These are phyloP conservation scores for Hondaea fermentalgiana DNA, from an alignment of 108 stramenopile species.

Conservation along the genomic window DNA sequence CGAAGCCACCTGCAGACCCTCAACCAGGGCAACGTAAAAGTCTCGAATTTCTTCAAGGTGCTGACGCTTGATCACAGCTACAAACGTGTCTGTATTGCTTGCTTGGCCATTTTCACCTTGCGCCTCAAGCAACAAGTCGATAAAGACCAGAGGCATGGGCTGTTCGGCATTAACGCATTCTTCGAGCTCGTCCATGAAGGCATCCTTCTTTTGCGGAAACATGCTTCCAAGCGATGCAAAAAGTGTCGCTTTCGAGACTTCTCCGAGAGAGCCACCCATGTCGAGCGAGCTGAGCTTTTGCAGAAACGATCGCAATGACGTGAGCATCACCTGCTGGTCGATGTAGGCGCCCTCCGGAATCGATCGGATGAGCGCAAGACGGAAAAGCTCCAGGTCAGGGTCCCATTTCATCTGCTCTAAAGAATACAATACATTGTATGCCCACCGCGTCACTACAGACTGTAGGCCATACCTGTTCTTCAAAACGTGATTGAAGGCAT, in stretches of 20 bases:
- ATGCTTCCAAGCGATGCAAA: neutral
- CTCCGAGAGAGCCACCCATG: neutral
- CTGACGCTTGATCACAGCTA: neutral
- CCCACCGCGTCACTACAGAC: neutral
- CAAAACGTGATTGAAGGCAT: neutral
- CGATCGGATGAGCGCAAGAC: neutral
- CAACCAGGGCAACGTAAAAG: neutral
- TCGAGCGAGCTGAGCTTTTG: neutral
- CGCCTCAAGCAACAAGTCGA: neutral
- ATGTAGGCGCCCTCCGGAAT: neutral
- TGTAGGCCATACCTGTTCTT: neutral
- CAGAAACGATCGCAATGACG: neutral
- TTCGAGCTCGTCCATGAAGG: neutral
- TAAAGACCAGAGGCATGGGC: neutral
- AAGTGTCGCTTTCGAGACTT: neutral
- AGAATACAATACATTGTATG: neutral
- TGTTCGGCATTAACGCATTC: neutral
- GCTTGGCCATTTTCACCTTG: neutral
- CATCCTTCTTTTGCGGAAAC: neutral
- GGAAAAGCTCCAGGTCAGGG: neutral
- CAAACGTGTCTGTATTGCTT: neutral
- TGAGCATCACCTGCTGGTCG: neutral
- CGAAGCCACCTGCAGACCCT: neutral
- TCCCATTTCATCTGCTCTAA: neutral
- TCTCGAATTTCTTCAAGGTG: neutral